Evolutionary conservation across 2,329 filamentous ascomycete species (phyloP), one percentile per base, ranked within the genome.

Genomic region (Fusarium aywerte): DNA sequence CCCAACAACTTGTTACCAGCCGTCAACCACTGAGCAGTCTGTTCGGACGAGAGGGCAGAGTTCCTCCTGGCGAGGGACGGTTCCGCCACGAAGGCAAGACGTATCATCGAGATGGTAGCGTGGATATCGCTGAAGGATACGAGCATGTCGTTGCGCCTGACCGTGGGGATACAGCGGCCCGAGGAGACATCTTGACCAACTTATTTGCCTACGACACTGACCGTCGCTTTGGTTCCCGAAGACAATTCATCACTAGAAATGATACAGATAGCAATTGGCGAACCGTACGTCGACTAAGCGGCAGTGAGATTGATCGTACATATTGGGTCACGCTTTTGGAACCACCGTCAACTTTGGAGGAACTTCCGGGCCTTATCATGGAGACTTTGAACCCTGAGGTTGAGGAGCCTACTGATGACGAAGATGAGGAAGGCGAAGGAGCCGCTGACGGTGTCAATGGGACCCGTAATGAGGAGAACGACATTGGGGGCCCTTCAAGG

Each of bases 11-110:
- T 8, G 87, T 96, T 13, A 86, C 89, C 15, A 88, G 90, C 51
- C 87, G 91, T 39, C 90, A 93, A 70, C 92, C 92, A 0, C 84
- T 95, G 43, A 94, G 91, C 75, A 88, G 87, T 67, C 79, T 87
- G 47, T 93, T 93, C 64, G 91, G 91, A 2, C 88, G 92, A 40
- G 90, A 92, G 62, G 90, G 90, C 2, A 82, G 85, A 55, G 88
- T 92, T 18, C 89, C 91, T 4, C 78, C 83, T 1, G 88, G 86
- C 15, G 89, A 92, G 58, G 79, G 83, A 29, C 84, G 83, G 54
- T 66, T 77, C 33, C 83, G 79, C 12, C 85, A 88, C 45, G 86
- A 92, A 69, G 91, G 90, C 56, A 93, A 94, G 75, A 80, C 83
- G n/a, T 80, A 84, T 40, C 84, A 86, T 49, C 76, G 80, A 5